Evolutionary conservation across 805 yeast species (phyloP).

Genomic region (Naumovozyma dairenensis): DNA sequence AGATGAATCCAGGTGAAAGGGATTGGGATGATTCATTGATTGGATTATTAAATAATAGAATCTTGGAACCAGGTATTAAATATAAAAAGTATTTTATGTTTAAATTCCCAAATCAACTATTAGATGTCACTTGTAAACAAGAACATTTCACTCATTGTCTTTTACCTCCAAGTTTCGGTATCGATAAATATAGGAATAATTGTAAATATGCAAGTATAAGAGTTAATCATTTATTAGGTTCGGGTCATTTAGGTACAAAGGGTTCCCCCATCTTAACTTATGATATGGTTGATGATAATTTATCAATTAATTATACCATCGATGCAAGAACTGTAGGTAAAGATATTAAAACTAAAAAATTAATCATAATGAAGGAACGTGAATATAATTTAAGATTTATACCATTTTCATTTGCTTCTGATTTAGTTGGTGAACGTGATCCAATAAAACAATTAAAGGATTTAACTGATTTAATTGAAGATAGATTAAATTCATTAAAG

Average conservation of each 20-base stretch:
- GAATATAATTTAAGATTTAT: conserved; percentile 32
- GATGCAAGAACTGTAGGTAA: conserved; percentile 49
- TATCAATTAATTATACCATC: conserved; percentile 42
- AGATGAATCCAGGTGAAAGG: conserved; percentile 34
- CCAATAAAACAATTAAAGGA: conserved; percentile 8
- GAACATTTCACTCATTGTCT: conserved; percentile 31
- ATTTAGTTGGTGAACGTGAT: conserved; percentile 7
- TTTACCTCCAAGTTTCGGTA: conserved; percentile 35
- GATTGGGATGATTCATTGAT: conserved; percentile 42
- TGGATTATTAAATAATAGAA: conserved; percentile 42
- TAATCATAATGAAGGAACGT: conserved; percentile 28
- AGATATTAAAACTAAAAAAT: conserved; percentile 22
- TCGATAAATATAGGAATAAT: conserved; percentile 25
- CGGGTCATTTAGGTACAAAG: conserved; percentile 40
- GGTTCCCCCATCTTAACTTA: conserved; percentile 47
- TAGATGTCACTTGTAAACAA: conserved; percentile 45
- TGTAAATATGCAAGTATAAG: conserved; percentile 27
- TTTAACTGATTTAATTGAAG: conserved; percentile 6
- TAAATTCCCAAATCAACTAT: conserved; percentile 43
- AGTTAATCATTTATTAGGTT: conserved; percentile 31
- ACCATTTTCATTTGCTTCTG: conserved; percentile 31
- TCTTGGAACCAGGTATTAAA: conserved; percentile 38
- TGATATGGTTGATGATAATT: conserved; percentile 39
- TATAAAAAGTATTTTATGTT: conserved; percentile 53
- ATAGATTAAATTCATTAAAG: conserved; percentile 9